A percentile compares a stretch with the other conserved stretches of the same genome.
Evolutionary conservation across 345 rosid genomes (phyloP).

Genomic region (Citrus unshiu): DNA sequence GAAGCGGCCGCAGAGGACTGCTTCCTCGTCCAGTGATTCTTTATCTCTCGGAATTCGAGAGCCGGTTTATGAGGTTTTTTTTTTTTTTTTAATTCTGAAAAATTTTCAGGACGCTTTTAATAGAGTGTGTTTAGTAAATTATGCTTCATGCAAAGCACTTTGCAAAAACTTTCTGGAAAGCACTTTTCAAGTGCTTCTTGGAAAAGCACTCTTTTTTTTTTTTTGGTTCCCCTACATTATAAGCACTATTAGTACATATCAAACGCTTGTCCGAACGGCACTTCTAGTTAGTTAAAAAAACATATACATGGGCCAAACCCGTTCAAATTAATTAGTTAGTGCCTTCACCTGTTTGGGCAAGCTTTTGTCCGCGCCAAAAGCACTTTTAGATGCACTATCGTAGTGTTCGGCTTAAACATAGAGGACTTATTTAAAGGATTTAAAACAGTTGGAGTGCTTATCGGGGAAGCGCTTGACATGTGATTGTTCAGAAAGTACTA

Average conservation of each 20-base stretch:
- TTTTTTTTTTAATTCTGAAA: neutral
- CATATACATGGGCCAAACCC: neutral
- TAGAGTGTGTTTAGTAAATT: neutral
- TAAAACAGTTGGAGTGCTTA: neutral
- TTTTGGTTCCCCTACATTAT: too few species aligned
- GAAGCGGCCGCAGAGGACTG: slow-evolving; percentile 20
- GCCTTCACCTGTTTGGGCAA: neutral
- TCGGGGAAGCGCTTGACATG: neutral
- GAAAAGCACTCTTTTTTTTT: neutral
- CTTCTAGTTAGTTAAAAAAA: neutral
- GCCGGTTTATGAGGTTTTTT: slow-evolving; percentile 81
- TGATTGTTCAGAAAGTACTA: neutral
- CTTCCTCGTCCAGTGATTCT: slow-evolving; percentile 48
- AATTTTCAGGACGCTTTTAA: neutral
- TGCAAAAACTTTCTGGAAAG: neutral
- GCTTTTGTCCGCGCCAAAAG: neutral
- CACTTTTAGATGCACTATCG: neutral
- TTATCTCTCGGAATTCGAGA: slow-evolving; percentile 84
- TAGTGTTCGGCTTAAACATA: neutral
- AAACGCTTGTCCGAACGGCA: neutral
- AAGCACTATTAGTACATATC: neutral
- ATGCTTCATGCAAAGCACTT: neutral
- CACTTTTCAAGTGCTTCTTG: neutral
- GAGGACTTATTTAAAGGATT: neutral
- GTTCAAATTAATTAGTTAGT: neutral